phyloP scores from a whole-genome alignment of 257 asterid species.

The Lithospermum erythrorhizon region DNA sequence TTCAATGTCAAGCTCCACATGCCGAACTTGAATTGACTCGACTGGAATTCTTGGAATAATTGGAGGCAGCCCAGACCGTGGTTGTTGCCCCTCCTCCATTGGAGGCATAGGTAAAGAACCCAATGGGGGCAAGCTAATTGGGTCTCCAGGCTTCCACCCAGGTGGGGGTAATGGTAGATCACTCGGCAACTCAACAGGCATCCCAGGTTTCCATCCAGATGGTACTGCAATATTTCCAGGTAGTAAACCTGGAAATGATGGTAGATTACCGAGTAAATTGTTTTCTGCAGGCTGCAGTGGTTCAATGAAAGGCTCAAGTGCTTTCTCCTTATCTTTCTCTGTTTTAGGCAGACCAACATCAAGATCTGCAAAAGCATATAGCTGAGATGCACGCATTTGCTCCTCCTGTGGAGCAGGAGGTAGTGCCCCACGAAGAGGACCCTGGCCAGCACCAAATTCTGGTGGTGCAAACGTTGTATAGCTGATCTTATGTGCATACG shows the following conservation, averaged over 20 bases:
- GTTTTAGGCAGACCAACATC: conserved; percentile 70
- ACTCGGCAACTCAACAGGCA: conserved; percentile 81
- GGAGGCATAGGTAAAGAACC: conserved; percentile 29
- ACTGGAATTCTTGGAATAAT: conserved; percentile 33
- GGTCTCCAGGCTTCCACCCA: conserved; percentile 97
- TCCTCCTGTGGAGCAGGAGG: conserved; percentile 98
- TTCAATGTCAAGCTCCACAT: conserved; percentile 85
- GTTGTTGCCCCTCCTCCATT: conserved; percentile 36
- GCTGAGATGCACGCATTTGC: conserved; percentile 86
- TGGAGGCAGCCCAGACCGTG: conserved; percentile 37
- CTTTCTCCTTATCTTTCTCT: conserved; percentile 41
- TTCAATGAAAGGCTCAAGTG: conserved; percentile 52
- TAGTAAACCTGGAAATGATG: conserved; percentile 39
- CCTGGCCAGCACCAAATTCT: conserved; percentile 76
- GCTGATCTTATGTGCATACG: conserved; percentile 77
- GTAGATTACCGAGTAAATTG: conserved; percentile 1
- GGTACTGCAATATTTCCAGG: conserved; percentile 43
- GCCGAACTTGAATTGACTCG: conserved; percentile 82
- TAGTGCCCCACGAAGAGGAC: conserved; percentile 77
- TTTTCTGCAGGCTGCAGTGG: not conserved
- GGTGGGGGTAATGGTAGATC: conserved; percentile 80
- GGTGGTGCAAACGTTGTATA: conserved; percentile 98
- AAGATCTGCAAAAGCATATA: conserved; percentile 55
- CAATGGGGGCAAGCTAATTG: conserved; percentile 57
- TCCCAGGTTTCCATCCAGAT: conserved; percentile 88